Conservation (phyloP, 1,284 basidiomycete genomes). For the Moesziomyces sp. region DNA sequence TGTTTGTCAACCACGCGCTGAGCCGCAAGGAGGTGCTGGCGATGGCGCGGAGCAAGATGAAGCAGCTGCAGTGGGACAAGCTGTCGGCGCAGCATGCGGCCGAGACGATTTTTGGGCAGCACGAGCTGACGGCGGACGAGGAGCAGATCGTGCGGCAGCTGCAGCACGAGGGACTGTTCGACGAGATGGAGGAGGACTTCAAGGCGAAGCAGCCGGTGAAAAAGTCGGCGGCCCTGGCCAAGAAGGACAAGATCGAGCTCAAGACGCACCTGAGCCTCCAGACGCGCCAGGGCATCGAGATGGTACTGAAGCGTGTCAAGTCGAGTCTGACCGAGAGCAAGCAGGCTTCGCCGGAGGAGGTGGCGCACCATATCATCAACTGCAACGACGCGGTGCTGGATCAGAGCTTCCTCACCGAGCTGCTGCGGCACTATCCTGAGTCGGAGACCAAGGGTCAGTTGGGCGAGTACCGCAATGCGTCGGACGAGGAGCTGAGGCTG, state of each 20-base stretch:
- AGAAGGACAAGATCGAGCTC: slow-evolving; percentile 68
- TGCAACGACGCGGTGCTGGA: slow-evolving; percentile 65
- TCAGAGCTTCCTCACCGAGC: slow-evolving; percentile 65
- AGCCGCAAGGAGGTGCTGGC: slow-evolving; percentile 83
- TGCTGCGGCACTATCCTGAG: slow-evolving; percentile 66
- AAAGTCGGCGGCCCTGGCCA: slow-evolving; percentile 63
- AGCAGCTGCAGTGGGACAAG: slow-evolving; percentile 99
- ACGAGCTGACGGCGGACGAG: slow-evolving; percentile 50
- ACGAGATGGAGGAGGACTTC: slow-evolving; percentile 97
- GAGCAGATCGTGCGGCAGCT: slow-evolving; percentile 47
- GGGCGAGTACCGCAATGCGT: slow-evolving; percentile 79
- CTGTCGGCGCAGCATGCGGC: slow-evolving; percentile 65
- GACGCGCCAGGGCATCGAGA: slow-evolving; percentile 59
- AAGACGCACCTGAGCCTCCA: slow-evolving; percentile 65
- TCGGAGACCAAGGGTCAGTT: slow-evolving; percentile 66
- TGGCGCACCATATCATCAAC: slow-evolving; percentile 66
- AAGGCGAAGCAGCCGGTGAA: slow-evolving; percentile 88
- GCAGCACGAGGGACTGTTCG: slow-evolving; percentile 78
- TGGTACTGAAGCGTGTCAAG: slow-evolving; percentile 45
- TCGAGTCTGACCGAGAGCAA: slow-evolving; percentile 53
- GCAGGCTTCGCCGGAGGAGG: slow-evolving; percentile 65
- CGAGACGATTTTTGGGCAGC: slow-evolving; percentile 64
- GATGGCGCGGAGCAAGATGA: slow-evolving; percentile 90
- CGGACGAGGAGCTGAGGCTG: slow-evolving; percentile 84
- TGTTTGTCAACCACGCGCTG: slow-evolving; percentile 47